Base-by-base conservation (phyloP, 2,329 filamentous ascomycete species). In the Cordyceps farinosa region DNA sequence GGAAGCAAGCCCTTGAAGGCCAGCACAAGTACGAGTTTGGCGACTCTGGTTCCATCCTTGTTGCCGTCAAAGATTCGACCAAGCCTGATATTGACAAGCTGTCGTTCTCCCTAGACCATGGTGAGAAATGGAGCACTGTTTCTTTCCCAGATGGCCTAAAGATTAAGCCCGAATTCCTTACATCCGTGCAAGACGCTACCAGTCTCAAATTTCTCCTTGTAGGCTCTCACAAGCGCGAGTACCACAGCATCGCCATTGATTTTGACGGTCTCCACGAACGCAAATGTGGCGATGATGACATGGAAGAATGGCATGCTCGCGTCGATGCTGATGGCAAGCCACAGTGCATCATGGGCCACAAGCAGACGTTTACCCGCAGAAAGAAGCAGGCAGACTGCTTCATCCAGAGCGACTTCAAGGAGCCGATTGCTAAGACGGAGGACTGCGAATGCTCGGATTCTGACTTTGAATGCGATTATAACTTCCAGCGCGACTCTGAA, bases 401-500 rank as follows among this genome's bases (percentile, higher is more conserved):
- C 73, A 83, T 98, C 69, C 90, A 91, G 69, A 83, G 90, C 65
- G 87, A 94, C 60, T 97, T 97, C 78, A 87, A 92, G 71, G 90
- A 95, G 66, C 87, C 90, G 0, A 77, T 85, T 40, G 86, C 90
- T 1, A 80, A 88, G 65, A 89, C 85, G 34, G 86, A 91, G 69
- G 77, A 86, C 53, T 99, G 95, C 79, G 86, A 91, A 47, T 99
- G 95, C 76, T 87, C 88, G 0, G 86, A 90, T 63, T 80, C 82
- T 40, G 96, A 99, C 74, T 99, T 96, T 73, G 95, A 99, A 77
- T 99, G 95, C 74, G 94, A 98, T 73, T 97, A 90, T 81, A 96
- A 96, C 75, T 98, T 97, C 73, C 79, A 87, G 64, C 85, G 85
- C 69, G 81, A 82, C 63, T 82, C 82, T 42, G 80, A 85, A 3